Conservation (phyloP, 2,329 filamentous ascomycete genomes). For the Colletotrichum abscissum region DNA sequence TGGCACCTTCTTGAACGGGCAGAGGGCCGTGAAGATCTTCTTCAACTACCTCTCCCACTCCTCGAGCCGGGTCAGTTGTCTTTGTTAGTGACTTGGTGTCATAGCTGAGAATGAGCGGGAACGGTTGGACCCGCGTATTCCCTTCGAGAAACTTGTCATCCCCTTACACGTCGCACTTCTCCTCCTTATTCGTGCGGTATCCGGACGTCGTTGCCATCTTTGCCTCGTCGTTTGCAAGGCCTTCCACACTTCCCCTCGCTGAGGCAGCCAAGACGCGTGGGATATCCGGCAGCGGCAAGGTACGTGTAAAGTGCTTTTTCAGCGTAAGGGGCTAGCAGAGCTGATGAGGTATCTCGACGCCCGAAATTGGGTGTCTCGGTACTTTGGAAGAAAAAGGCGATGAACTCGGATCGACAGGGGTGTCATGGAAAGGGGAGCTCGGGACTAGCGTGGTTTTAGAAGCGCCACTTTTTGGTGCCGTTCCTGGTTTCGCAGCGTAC, state of each 20-base stretch:
- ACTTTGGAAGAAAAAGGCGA: neutral
- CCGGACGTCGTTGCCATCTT: neutral
- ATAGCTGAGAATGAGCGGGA: neutral
- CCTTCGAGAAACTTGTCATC: neutral
- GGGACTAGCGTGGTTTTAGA: neutral
- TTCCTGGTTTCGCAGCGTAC: neutral
- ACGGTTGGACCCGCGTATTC: neutral
- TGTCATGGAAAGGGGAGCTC: neutral
- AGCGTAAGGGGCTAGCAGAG: neutral
- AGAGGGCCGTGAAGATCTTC: neutral
- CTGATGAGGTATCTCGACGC: neutral
- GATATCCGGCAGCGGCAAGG: neutral
- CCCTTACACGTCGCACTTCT: neutral
- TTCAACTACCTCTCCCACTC: neutral
- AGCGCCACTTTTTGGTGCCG: neutral
- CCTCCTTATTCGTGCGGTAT: neutral
- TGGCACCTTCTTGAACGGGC: constrained; percentile 15
- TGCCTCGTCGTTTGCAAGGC: neutral
- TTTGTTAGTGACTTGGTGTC: neutral
- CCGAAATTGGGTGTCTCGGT: neutral
- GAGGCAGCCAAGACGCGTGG: neutral
- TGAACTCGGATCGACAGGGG: constrained; percentile 3
- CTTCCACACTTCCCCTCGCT: neutral
- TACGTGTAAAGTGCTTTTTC: constrained; percentile 1
- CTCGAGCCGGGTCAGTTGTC: neutral